These are phyloP conservation scores for Cardamine chenopodiifolia DNA, from an alignment of 345 rosid genomes.

Conservation along the genomic window DNA sequence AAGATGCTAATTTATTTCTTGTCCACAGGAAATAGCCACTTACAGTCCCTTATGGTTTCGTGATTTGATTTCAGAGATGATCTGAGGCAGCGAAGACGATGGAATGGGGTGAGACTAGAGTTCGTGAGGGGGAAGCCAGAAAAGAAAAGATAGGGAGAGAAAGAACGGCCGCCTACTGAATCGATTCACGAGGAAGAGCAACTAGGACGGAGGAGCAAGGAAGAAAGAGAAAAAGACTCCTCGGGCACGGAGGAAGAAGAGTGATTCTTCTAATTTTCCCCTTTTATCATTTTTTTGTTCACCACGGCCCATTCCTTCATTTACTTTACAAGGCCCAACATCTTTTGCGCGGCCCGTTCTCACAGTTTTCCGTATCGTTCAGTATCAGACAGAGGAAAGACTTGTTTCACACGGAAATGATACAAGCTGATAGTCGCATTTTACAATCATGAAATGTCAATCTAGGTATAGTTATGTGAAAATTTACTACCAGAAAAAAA, in stretches of 20 bases:
- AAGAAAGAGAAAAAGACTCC: neutral
- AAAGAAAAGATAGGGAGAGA: neutral
- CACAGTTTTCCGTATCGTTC: neutral
- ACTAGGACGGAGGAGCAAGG: neutral
- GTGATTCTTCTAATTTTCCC: neutral
- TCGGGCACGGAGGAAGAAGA: slow-evolving; percentile 2
- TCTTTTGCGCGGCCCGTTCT: slow-evolving; percentile 5
- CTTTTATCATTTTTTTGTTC: neutral
- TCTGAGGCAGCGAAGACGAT: slow-evolving; percentile 7
- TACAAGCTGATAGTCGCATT: slow-evolving; percentile 1
- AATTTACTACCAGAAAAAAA: neutral
- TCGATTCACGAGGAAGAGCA: slow-evolving; percentile 10
- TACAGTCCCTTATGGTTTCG: slow-evolving; percentile 3
- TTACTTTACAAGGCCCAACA: slow-evolving; percentile 14
- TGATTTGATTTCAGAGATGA: slow-evolving; percentile 7
- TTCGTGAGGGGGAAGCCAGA: neutral
- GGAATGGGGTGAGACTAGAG: neutral
- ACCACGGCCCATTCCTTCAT: neutral
- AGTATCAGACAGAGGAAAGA: neutral
- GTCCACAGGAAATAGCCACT: slow-evolving; percentile 7
- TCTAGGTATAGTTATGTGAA: slow-evolving; percentile 7
- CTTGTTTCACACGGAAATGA: neutral
- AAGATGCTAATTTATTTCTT: neutral
- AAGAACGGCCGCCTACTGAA: neutral
- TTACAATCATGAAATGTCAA: slow-evolving; percentile 7